Evolutionary conservation across 2,329 filamentous ascomycete genomes (phyloP), one percentile per base, ranked within the genome.

Genomic region (Coniochaeta ligniaria): DNA sequence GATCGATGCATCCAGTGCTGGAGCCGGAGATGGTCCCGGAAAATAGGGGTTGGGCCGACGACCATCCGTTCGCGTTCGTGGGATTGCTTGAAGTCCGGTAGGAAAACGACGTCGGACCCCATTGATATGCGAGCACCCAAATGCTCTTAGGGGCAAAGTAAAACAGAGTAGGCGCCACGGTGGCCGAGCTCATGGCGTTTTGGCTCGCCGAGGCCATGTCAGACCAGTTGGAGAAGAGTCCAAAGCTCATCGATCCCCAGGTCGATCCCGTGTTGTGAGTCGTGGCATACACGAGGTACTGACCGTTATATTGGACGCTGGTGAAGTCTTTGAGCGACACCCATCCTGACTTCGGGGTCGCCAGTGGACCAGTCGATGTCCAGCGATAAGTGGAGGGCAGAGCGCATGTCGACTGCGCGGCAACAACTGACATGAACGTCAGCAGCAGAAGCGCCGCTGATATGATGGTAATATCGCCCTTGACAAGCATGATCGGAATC

Each of bases 101-200:
- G 2, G 78, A 78, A 74, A 88, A 89, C 0, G 84, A 66, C 0
- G 78, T 81, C 0, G 81, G 67, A 1, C 84, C 84, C 84, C 84
- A 88, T 70, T 89, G 84, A 67, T 87, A 82, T n/a, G 83, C 82
- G 0, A 88, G 77, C n/a, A 88, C 73, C 86, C 86, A 89, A 63
- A 82, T 71, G 64, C 73, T 76, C 73, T 86, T 87, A 0, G 85
- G 86, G 6, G 68, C 65, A 66, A 88, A 88, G 75, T 80, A 83
- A 74, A 89, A 87, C 56, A 89, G 72, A 0, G 83, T 84, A 1
- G 86, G 86, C 0, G 85, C 85, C 24, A 86, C 83, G 11, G 82
- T 71, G 6, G 62, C 65, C 4, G 61, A 54, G 52, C 36, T 74
- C 80, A 84, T 85, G 1, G 61, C 63, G 63, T 74, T 87, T 72